Percentiles rank a stretch among this genome's conserved stretches.
Conservation (phyloP, 257 asterid species). For the Nemophila menziesii region DNA sequence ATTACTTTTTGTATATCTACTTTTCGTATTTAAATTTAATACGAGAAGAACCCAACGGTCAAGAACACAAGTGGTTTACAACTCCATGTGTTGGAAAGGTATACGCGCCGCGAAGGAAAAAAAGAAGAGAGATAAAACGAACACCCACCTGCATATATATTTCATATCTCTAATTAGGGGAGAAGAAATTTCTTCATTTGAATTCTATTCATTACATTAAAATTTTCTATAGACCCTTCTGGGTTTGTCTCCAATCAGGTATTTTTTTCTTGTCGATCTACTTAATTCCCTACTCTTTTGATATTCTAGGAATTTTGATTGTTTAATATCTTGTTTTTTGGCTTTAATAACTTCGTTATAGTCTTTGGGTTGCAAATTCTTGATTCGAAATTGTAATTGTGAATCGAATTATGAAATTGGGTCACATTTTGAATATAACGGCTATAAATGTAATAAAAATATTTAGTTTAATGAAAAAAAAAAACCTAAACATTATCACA, state of each 20-base stretch:
- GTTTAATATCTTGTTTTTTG: too few species aligned
- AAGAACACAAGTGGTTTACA: constrained; percentile 6
- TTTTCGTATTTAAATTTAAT: neutral
- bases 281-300: neutral
- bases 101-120: neutral
- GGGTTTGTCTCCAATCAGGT: neutral
- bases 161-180: neutral
- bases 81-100: neutral
- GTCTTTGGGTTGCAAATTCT: too few species aligned
- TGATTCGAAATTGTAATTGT: too few species aligned
- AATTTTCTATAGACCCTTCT: neutral
- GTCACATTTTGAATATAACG: too few species aligned
- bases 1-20: too few species aligned
- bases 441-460: too few species aligned
- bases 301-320: neutral
- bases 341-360: too few species aligned
- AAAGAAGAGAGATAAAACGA: neutral
- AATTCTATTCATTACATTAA: neutral
- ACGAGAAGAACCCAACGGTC: constrained; percentile 3
- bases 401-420: too few species aligned
- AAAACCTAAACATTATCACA: too few species aligned
- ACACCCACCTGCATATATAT: neutral
- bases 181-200: neutral
- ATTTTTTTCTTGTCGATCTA: neutral
- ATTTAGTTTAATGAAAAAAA: too few species aligned